Evolutionary conservation across 208 protist genomes (phyloP).

Genomic region (Zelonia costaricensis): DNA sequence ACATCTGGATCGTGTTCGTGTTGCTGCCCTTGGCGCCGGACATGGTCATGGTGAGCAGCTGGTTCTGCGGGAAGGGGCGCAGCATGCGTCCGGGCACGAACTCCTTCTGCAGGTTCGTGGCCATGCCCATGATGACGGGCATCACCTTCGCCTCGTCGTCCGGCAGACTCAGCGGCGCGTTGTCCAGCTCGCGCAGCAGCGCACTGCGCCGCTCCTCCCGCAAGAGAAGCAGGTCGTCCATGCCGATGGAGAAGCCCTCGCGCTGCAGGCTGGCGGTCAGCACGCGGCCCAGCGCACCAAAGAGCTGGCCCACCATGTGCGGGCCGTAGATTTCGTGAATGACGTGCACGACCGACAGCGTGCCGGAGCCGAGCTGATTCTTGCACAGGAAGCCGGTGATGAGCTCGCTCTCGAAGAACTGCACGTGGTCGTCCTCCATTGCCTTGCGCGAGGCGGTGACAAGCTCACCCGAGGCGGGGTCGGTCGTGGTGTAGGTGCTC

Average conservation of each 20-base stretch:
- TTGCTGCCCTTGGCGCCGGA: slow-evolving; percentile 98
- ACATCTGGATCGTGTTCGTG: slow-evolving; percentile 99
- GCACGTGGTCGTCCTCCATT: slow-evolving; percentile 82
- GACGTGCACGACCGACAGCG: slow-evolving; percentile 92
- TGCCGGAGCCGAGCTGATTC: slow-evolving; percentile 90
- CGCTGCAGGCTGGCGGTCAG: slow-evolving; percentile 96
- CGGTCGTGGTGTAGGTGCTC: slow-evolving; percentile 75
- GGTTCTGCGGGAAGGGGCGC: slow-evolving; percentile 97
- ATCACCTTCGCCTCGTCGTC: slow-evolving; percentile 83
- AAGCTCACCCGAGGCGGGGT: slow-evolving; percentile 46
- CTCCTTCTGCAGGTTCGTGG: slow-evolving; percentile 86
- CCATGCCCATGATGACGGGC: slow-evolving; percentile 74
- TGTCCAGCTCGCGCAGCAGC: slow-evolving; percentile 83
- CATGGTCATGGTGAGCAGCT: slow-evolving; percentile 98
- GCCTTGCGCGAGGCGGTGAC: slow-evolving; percentile 26
- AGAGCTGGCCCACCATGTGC: slow-evolving; percentile 91
- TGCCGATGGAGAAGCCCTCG: slow-evolving; percentile 98
- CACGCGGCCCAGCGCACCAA: slow-evolving; percentile 95
- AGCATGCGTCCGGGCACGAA: slow-evolving; percentile 89
- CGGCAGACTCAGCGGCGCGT: slow-evolving; percentile 61
- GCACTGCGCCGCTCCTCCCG: slow-evolving; percentile 58
- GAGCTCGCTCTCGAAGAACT: slow-evolving; percentile 95
- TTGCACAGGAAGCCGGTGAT: slow-evolving; percentile 98
- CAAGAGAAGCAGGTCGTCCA: slow-evolving; percentile 98
- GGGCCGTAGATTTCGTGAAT: slow-evolving; percentile 98